Percentiles rank a stretch among this genome's conserved stretches.
Evolutionary conservation across 2,329 filamentous ascomycete species (phyloP).

Genomic region (Claviceps cyperi): DNA sequence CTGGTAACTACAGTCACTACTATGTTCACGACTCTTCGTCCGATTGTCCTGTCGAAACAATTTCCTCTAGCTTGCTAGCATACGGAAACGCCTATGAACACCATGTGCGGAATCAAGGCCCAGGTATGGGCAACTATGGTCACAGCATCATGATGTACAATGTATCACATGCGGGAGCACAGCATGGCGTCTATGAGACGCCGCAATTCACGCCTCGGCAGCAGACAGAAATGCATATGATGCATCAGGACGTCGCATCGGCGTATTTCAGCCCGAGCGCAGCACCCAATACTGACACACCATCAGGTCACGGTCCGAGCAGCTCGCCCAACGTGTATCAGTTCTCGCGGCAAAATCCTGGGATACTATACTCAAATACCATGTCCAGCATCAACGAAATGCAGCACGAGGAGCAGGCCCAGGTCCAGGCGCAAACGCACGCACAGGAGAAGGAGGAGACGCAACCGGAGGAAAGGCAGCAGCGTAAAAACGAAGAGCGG

Average conservation of each 20-base stretch:
- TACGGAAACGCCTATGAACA: slow-evolving; percentile 55
- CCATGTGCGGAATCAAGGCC: slow-evolving; percentile 42
- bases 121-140: slow-evolving; percentile 43
- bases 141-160: slow-evolving; percentile 64
- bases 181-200: slow-evolving; percentile 58
- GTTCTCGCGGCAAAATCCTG: slow-evolving; percentile 44
- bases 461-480: too few species aligned
- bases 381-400: slow-evolving; percentile 34
- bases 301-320: slow-evolving; percentile 34
- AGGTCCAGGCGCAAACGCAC: too few species aligned
- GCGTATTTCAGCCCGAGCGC: slow-evolving; percentile 50
- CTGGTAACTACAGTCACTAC: slow-evolving; percentile 43
- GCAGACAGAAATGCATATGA: slow-evolving; percentile 62
- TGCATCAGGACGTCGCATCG: slow-evolving; percentile 34
- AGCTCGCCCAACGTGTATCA: slow-evolving; percentile 48
- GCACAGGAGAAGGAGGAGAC: too few species aligned
- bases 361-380: slow-evolving; percentile 34
- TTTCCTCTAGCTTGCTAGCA: slow-evolving; percentile 38
- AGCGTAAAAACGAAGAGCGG: too few species aligned
- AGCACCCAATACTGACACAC: slow-evolving; percentile 37
- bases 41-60: slow-evolving; percentile 38
- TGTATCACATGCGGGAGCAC: slow-evolving; percentile 48
- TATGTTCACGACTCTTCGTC: slow-evolving; percentile 37
- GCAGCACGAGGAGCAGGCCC: slow-evolving; percentile 13
- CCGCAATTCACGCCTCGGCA: slow-evolving; percentile 65